These are phyloP conservation scores for Colletotrichum sp. DNA, from an alignment of 2,329 filamentous ascomycete species.

Conservation along the genomic window DNA sequence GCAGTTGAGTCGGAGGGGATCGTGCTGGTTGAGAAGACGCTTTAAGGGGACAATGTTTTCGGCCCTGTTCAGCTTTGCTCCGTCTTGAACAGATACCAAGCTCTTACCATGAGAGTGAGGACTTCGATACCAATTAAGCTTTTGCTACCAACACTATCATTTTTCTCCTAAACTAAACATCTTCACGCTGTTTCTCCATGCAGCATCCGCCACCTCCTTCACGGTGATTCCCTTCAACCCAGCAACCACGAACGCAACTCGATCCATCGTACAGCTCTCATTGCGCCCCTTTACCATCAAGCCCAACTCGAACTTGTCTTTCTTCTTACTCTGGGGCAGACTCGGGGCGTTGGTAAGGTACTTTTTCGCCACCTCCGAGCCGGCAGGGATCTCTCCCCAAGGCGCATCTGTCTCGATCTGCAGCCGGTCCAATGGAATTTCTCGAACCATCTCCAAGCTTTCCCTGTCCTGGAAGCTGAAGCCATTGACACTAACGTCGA, in stretches of 20 bases:
- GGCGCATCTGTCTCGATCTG: constrained; percentile 55
- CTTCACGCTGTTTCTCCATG: constrained; percentile 37
- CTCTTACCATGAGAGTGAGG: not conserved
- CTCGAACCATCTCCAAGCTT: constrained; percentile 45
- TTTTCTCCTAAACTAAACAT: constrained; percentile 30
- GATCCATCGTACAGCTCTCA: constrained; percentile 53
- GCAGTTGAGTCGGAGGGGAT: constrained; percentile 80
- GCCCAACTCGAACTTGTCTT: constrained; percentile 49
- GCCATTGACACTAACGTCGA: constrained; percentile 54
- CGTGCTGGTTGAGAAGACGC: constrained; percentile 71
- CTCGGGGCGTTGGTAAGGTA: constrained; percentile 43
- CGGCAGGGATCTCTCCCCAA: constrained; percentile 47
- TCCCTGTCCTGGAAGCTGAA: constrained; percentile 47
- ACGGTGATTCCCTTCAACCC: constrained; percentile 48
- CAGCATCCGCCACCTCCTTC: constrained; percentile 45
- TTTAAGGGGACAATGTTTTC: not conserved
- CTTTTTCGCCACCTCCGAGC: constrained; percentile 39
- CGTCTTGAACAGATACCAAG: not conserved
- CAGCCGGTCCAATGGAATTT: constrained; percentile 42
- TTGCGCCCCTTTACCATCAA: constrained; percentile 57
- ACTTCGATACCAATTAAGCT: not conserved
- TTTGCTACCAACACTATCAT: not conserved
- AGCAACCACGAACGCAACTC: constrained; percentile 52
- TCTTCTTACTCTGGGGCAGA: constrained; percentile 49
- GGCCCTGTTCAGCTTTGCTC: not conserved